These are phyloP conservation scores for Mortierella alpina DNA, from an alignment of 192 early-diverging fungal species.

Conservation along the genomic window DNA sequence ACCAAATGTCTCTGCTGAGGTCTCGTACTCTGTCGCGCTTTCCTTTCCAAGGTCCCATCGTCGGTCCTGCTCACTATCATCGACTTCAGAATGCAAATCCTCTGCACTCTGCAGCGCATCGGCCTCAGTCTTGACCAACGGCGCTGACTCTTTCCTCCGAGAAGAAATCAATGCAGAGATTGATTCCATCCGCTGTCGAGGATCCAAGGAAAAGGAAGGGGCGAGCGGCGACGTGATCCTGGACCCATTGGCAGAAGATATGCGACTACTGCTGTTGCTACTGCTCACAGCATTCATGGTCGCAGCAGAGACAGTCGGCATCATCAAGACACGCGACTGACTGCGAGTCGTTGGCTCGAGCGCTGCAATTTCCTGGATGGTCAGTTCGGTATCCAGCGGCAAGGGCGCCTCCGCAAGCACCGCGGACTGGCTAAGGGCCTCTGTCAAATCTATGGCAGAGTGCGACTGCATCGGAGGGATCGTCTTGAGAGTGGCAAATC, in stretches of 20 bases:
- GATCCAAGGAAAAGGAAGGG: neutral
- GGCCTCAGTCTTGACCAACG: no score
- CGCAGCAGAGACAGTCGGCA: no score
- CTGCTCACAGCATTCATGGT: neutral
- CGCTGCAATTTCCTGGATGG: constrained; percentile 36
- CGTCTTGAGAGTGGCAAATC: neutral
- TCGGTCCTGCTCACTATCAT: constrained; percentile 44
- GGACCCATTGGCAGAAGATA: constrained; percentile 28
- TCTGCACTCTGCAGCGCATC: neutral
- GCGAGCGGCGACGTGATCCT: constrained; percentile 28
- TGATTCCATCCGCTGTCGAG: constrained; percentile 9
- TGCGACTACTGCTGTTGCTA: constrained; percentile 27
- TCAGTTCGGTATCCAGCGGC: constrained; percentile 8
- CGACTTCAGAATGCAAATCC: constrained; percentile 15
- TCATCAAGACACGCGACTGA: no score
- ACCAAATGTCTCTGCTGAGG: constrained; percentile 42
- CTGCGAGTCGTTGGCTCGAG: constrained; percentile 26
- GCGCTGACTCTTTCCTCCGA: neutral
- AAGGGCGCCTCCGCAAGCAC: neutral
- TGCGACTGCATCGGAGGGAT: constrained; percentile 11
- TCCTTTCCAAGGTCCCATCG: constrained; percentile 17
- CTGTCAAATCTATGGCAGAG: constrained; percentile 22
- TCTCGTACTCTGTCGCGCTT: constrained; percentile 48
- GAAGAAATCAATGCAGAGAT: neutral
- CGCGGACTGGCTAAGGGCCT: neutral